These are phyloP conservation scores for Tulasnella calospora DNA, from an alignment of 768 basidiomycete genomes.

Conservation along the genomic window DNA sequence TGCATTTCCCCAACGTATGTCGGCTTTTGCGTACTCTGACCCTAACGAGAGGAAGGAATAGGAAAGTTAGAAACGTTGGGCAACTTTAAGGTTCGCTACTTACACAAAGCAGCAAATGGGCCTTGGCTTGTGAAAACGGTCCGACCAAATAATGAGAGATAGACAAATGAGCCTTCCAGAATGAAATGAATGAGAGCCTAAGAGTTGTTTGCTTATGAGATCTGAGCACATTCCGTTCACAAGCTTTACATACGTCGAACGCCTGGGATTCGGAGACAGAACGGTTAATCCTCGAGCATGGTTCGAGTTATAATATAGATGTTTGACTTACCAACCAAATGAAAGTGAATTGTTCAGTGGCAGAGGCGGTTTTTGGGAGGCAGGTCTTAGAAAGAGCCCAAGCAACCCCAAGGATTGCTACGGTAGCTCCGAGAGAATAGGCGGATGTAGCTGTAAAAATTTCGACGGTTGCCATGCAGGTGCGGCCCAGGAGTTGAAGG, in stretches of 20 bases:
- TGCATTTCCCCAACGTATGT: constrained; percentile 73
- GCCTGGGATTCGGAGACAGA: background rate
- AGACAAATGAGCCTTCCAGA: constrained; percentile 77
- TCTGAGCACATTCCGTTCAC: background rate
- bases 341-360: constrained; percentile 21
- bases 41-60: constrained; percentile 37
- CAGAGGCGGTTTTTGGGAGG: constrained; percentile 2
- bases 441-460: constrained; percentile 18
- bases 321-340: constrained; percentile 21
- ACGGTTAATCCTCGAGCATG: background rate
- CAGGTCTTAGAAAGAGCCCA: background rate
- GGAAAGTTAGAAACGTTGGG: background rate
- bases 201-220: background rate
- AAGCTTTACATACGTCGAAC: constrained; percentile 22
- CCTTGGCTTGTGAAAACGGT: constrained; percentile 66
- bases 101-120: constrained; percentile 69
- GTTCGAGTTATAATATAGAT: background rate
- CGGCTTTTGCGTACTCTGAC: constrained; percentile 76
- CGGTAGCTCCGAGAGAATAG: constrained; percentile 14
- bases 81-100: constrained; percentile 31
- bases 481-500: background rate
- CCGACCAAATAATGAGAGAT: constrained; percentile 67
- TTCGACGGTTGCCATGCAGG: background rate
- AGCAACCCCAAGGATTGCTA: constrained; percentile 20
- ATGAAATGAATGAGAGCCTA: constrained; percentile 71